Conservation (phyloP, 106 monocot species). For the Chionographis japonica region DNA sequence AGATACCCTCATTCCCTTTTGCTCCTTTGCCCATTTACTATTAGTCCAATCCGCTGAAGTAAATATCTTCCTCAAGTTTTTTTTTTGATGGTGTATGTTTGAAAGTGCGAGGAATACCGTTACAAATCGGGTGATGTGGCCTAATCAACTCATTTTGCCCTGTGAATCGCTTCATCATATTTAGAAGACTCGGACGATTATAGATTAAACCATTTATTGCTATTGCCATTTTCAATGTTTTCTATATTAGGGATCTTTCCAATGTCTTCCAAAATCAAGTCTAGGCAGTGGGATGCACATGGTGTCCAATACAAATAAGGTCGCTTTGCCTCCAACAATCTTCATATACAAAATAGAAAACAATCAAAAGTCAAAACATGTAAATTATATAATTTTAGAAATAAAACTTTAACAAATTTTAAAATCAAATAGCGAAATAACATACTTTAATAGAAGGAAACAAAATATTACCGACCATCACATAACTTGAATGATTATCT, state of each 20-base stretch:
- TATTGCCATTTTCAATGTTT: background rate
- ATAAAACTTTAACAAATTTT: too few relatives aligned
- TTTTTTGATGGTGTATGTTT: background rate
- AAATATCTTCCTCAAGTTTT: too few relatives aligned
- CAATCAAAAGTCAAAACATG: too few relatives aligned
- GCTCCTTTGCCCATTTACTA: background rate
- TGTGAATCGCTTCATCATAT: background rate
- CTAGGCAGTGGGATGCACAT: background rate
- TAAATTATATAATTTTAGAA: too few relatives aligned
- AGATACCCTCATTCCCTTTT: background rate
- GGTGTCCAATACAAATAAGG: too few relatives aligned
- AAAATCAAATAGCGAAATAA: too few relatives aligned
- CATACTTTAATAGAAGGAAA: too few relatives aligned
- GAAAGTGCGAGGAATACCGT: background rate
- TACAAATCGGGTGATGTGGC: background rate
- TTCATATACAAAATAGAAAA: too few relatives aligned
- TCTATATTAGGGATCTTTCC: background rate
- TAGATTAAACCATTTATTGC: background rate
- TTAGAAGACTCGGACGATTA: too few relatives aligned
- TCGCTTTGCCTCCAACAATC: too few relatives aligned
- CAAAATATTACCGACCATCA: too few relatives aligned
- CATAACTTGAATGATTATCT: too few relatives aligned
- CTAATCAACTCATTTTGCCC: background rate
- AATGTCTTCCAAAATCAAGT: conserved; percentile 1
- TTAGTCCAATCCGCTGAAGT: background rate